Evolutionary conservation across 2,329 filamentous ascomycete species (phyloP), one percentile per base, ranked within the genome.

Genomic region (Trichoderma citrinoviride): DNA sequence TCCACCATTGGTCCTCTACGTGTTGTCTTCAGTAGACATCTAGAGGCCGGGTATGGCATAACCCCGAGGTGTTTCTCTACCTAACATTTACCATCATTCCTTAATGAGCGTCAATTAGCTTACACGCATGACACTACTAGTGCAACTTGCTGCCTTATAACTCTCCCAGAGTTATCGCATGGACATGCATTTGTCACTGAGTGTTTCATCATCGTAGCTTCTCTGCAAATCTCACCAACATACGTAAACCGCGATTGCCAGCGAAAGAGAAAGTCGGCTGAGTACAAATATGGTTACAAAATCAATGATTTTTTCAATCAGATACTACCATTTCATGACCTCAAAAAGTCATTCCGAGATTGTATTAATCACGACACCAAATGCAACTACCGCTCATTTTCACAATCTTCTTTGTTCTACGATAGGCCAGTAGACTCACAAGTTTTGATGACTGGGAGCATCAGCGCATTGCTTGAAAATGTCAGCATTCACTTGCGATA

Each of bases 401-500:
- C 2, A 14, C 37, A 19, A 21, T 61, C 19, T 23, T 49, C 21
- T 4, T 33, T 0, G 5, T 15, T 23, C 53, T 56, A 7, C 46
- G 29, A 50, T 50, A 44, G 47, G 41, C 37, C 6, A 27, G 17
- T 29, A 40, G 21, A 7, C 37, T 56, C 40, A 56, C 19, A 27
- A 41, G 50, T n/a, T 78, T 77, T 61, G 76, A 77, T 43, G 68
- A 71, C 37, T 78, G 76, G 76, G 71, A 71, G 2, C 76, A 78
- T 46, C 73, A 73, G 12, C 73, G 77, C 1, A 73, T 78, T 29
- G 73, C 74, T 0, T 0, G 55, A 77, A 10, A 74, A 79, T n/a
- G 77, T 78, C 0, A 77, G 76, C 65, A 79, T 80, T 49, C 78
- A 80, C 69, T 76, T 78, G 52, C 75, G 78, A 19, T 80, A 80